A percentile compares a stretch with the other conserved stretches of the same genome.
These are phyloP conservation scores for Rhodotorula toruloides DNA, from an alignment of 768 basidiomycete genomes.

Conservation along the genomic window DNA sequence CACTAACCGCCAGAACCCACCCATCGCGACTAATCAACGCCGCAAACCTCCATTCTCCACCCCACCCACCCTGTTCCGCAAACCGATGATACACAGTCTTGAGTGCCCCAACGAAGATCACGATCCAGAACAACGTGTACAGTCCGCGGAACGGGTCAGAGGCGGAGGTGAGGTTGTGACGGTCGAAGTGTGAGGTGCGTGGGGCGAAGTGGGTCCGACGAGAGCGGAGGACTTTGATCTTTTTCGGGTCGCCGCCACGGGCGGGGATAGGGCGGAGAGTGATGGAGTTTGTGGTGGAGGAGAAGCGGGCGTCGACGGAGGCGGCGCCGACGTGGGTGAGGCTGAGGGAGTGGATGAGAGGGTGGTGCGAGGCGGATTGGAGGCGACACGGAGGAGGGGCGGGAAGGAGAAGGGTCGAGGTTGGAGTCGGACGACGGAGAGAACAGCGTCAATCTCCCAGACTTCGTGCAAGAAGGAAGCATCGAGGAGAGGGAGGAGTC, in stretches of 20 bases:
- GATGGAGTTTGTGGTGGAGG: background rate
- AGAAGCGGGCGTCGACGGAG: background rate
- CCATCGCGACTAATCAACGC: conserved; percentile 82
- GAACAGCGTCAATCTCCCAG: too few species aligned
- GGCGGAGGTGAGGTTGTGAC: conserved; percentile 64
- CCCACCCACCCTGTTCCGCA: conserved; percentile 68
- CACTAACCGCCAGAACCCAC: conserved; percentile 71
- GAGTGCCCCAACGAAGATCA: conserved; percentile 72
- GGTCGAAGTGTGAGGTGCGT: conserved; percentile 78
- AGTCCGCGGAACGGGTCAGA: conserved; percentile 69
- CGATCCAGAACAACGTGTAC: conserved; percentile 82
- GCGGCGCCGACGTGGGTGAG: conserved; percentile 16
- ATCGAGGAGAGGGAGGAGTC: too few species aligned
- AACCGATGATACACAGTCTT: conserved; percentile 56
- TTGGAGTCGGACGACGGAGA: too few species aligned
- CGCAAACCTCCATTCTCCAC: conserved; percentile 69
- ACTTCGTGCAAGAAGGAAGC: too few species aligned
- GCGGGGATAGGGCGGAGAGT: conserved; percentile 15
- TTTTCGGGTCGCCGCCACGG: conserved; percentile 5
- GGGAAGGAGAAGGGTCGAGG: too few species aligned
- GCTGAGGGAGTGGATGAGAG: background rate
- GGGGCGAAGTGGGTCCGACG: conserved; percentile 59
- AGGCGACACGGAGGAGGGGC: too few species aligned
- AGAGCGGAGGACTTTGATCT: conserved; percentile 6
- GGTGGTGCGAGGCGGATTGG: too few species aligned